phyloP scores from a whole-genome alignment of 441 rosid genomes.

The Francoa sonchifolia region DNA sequence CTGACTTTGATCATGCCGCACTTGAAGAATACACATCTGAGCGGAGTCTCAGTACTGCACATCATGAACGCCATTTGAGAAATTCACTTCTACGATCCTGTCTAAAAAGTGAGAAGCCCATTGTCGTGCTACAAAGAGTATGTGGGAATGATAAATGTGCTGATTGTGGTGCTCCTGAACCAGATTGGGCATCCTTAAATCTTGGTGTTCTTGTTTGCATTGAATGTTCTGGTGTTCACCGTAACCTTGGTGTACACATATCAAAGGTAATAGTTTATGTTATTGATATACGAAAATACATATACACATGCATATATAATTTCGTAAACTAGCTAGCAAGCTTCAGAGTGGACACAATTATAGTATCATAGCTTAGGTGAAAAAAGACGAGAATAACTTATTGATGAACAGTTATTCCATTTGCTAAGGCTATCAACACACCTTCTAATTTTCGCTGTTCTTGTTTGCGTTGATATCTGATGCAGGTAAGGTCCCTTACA shows the following conservation, averaged over 20 bases:
- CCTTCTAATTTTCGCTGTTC: too few species aligned
- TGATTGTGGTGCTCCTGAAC: conserved; percentile 97
- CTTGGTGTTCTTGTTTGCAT: conserved; percentile 97
- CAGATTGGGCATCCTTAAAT: conserved; percentile 99
- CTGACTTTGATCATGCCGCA: conserved; percentile 78
- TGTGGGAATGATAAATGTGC: conserved; percentile 97
- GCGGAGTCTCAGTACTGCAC: conserved; percentile 41
- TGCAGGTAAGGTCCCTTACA: conserved; percentile 94
- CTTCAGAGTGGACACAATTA: too few species aligned
- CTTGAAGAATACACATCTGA: conserved; percentile 70
- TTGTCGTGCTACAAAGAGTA: conserved; percentile 68
- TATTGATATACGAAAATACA: too few species aligned
- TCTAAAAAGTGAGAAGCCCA: conserved; percentile 81
- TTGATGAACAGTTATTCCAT: too few species aligned
- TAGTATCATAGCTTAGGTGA: too few species aligned
- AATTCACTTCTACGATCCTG: conserved; percentile 57
- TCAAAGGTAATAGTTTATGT: conserved; percentile 55
- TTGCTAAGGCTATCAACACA: too few species aligned
- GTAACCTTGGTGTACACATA: conserved; percentile 96
- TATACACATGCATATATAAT: too few species aligned
- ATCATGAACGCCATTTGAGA: conserved; percentile 61
- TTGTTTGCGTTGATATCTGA: conserved; percentile 14
- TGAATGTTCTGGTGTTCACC: conserved; percentile 98
- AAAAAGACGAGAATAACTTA: too few species aligned
- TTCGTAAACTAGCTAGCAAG: too few species aligned